These are phyloP conservation scores for Epichloe scottii DNA, from an alignment of 2,329 filamentous ascomycete species.

Conservation along the genomic window DNA sequence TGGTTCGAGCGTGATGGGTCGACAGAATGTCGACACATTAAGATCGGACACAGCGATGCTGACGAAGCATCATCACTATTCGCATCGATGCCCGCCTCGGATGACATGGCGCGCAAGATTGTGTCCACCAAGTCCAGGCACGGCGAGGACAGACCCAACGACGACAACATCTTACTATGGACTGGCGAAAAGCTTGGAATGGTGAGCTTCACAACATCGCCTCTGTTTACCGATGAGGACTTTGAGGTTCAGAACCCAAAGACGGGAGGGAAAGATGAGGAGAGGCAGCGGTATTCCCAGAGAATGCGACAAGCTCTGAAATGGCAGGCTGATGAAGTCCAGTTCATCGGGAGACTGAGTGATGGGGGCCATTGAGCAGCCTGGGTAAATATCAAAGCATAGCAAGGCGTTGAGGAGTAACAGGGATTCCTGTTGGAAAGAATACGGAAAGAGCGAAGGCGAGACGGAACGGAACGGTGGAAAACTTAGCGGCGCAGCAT, in stretches of 20 bases:
- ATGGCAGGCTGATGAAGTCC: constrained; percentile 65
- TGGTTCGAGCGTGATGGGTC: constrained; percentile 83
- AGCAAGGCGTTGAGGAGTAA: background rate
- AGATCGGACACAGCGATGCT: constrained; percentile 42
- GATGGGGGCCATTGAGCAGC: background rate
- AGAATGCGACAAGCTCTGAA: constrained; percentile 65
- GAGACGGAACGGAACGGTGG: no score
- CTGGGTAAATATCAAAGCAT: background rate
- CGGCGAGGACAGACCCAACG: constrained; percentile 25
- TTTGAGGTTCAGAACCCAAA: constrained; percentile 39
- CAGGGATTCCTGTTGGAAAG: background rate
- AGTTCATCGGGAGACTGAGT: constrained; percentile 56
- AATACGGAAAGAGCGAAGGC: background rate
- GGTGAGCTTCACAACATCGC: constrained; percentile 45
- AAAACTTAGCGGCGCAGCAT: background rate
- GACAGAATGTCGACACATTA: constrained; percentile 42
- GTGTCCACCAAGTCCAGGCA: constrained; percentile 41
- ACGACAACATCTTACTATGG: constrained; percentile 71
- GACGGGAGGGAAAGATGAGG: constrained; percentile 32
- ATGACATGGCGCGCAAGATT: constrained; percentile 72
- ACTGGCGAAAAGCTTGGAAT: constrained; percentile 76
- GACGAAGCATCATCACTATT: constrained; percentile 36
- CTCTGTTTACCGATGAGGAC: constrained; percentile 35
- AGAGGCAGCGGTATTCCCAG: constrained; percentile 50
- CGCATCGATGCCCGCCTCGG: constrained; percentile 35